Percentiles rank a stretch among this genome's conserved stretches.
Evolutionary conservation across 306 rosid genomes (phyloP).

Genomic region (Pterocarpus macrocarpus): DNA sequence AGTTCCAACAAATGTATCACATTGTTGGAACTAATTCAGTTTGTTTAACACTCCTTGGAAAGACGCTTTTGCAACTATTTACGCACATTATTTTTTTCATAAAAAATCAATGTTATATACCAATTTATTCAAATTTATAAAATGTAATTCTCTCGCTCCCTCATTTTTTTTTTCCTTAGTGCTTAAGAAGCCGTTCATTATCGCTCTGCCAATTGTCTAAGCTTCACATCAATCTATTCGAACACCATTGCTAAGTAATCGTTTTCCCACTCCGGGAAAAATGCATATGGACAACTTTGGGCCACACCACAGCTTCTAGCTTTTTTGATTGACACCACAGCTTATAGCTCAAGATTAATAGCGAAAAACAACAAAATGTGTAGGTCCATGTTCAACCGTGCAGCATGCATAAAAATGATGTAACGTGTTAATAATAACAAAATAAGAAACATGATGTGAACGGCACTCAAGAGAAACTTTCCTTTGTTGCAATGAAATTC

Average conservation of each 20-base stretch:
- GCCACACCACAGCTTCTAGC: not conserved
- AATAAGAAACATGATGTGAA: not conserved
- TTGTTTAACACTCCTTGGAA: too few species aligned
- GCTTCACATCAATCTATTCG: conserved; percentile 13
- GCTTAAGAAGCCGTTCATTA: conserved; percentile 9
- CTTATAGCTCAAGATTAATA: conserved; percentile 2
- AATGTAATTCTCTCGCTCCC: not conserved
- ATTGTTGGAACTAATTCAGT: too few species aligned
- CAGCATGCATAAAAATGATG: not conserved
- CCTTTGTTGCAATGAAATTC: too few species aligned
- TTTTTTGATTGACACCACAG: not conserved
- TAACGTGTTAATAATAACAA: not conserved
- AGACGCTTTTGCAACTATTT: too few species aligned
- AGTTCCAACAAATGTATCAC: too few species aligned
- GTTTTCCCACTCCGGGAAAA: not conserved
- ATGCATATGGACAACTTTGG: conserved; percentile 9
- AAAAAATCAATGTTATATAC: too few species aligned
- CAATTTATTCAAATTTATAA: not conserved
- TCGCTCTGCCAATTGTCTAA: too few species aligned
- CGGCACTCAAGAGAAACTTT: too few species aligned
- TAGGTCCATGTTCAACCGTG: not conserved
- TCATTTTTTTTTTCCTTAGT: conserved; percentile 6
- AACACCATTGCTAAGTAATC: not conserved
- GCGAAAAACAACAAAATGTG: conserved; percentile 40
- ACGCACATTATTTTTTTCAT: too few species aligned